These are phyloP conservation scores for Phytophthora crassamura DNA, from an alignment of 352 stramenopile genomes.

Conservation along the genomic window DNA sequence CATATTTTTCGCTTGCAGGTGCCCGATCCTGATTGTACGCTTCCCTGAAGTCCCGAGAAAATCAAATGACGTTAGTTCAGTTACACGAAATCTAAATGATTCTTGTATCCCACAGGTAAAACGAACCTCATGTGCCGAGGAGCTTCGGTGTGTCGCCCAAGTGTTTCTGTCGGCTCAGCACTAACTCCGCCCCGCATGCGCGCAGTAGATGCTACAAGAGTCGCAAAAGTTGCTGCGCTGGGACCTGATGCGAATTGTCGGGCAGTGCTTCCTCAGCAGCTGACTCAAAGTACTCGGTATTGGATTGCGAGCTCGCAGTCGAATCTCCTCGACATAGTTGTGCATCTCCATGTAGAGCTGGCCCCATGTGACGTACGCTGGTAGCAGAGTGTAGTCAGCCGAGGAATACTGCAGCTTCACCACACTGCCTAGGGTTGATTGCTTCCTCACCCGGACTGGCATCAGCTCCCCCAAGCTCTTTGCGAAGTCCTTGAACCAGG, in stretches of 20 bases:
- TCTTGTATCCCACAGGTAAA: not conserved
- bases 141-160: conserved; percentile 4
- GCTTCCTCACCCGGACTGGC: no score
- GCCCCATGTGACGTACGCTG: no score
- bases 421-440: no score
- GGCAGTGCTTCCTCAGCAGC: no score
- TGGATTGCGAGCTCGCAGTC: no score
- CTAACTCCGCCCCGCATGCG: not conserved
- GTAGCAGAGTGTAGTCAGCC: no score
- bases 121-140: conserved; percentile 14
- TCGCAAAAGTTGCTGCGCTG: conserved; percentile 6
- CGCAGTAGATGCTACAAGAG: not conserved
- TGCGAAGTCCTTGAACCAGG: not conserved
- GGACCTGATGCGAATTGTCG: no score
- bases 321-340: no score
- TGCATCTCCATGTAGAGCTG: no score
- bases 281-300: no score
- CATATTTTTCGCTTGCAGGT: no score
- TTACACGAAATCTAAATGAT: conserved; percentile 15
- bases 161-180: conserved; percentile 12
- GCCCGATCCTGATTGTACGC: conserved; percentile 18
- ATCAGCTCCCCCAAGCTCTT: not conserved
- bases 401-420: no score
- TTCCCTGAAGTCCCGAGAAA: not conserved
- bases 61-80: not conserved